A percentile compares a stretch with the other conserved stretches of the same genome.
Evolutionary conservation across 116 monocot genomes (phyloP).

Genomic region (Phalaenopsis hybrid): DNA sequence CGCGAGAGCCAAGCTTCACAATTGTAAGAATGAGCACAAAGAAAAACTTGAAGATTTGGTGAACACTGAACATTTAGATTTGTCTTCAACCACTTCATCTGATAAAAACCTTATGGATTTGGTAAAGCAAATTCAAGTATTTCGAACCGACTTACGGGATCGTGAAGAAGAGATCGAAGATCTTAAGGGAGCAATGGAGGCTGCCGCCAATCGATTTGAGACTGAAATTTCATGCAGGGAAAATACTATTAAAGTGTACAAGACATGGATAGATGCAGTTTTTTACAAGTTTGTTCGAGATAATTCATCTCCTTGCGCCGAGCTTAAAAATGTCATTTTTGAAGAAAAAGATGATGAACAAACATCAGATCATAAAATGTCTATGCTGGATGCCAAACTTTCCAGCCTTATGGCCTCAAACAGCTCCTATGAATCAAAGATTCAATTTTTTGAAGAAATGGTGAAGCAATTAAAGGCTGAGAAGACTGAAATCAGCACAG

Average conservation of each 20-base stretch:
- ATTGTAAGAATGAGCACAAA: constrained; percentile 27
- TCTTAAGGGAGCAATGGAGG: constrained; percentile 3
- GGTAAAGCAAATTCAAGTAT: not conserved
- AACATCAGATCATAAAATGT: constrained; percentile 29
- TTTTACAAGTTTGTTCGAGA: constrained; percentile 27
- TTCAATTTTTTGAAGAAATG: constrained; percentile 14
- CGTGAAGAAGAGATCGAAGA: not conserved
- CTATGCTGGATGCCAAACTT: constrained; percentile 20
- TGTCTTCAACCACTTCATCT: constrained; percentile 13
- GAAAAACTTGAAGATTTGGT: not conserved
- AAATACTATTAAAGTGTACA: constrained; percentile 28
- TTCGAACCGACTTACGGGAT: not conserved
- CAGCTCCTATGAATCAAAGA: constrained; percentile 14
- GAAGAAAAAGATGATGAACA: constrained; percentile 26
- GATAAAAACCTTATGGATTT: not conserved
- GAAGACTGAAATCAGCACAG: constrained; percentile 18
- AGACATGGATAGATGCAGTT: constrained; percentile 20
- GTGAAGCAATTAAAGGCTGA: constrained; percentile 32
- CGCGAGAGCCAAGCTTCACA: constrained; percentile 36
- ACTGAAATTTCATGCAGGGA: constrained; percentile 22
- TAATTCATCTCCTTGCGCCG: constrained; percentile 33
- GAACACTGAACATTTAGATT: constrained; percentile 10
- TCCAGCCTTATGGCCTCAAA: not conserved
- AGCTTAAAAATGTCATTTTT: constrained; percentile 19
- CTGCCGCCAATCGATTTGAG: constrained; percentile 14